Evolutionary conservation across 306 rosid species (phyloP), one percentile per base, ranked within the genome.

Genomic region (Quercus mongolica): DNA sequence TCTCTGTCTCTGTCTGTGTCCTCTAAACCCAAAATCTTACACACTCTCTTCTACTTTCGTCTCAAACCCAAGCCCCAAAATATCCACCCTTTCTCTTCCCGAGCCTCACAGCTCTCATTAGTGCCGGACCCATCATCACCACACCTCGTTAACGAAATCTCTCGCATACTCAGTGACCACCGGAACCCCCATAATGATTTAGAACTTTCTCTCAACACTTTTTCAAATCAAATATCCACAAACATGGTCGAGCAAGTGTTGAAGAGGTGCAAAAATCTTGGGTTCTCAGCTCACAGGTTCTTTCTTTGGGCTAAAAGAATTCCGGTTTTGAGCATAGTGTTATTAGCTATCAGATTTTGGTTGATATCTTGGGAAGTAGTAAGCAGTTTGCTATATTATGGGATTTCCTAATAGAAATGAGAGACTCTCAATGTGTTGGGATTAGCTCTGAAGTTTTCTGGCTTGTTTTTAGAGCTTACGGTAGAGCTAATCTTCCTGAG

Each of bases 91-190:
- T 79, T 86, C 71, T 82, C 85, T 64, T 78, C 82, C 12, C 51
- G 62, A 76, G 15, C 59, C 33, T 74, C 73, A 61, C 88, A 71
- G 58, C 21, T 62, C 38, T 55, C 83, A 10, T 10, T 49, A 2
- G 46, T 38, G 46, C 15, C 54, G 15, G 59, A 46, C 15, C 74
- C 83, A 64, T 84, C 83, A 19, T 76, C 82, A 73, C 82, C 89
- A 2, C 83, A 84, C 62, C 85, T 91, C 59, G 97, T 94, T 49
- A 94, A 85, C 79, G 95, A 92, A 33, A 79, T 94, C 56, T 91
- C 99, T 70, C 97, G 97, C 69, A 76, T 89, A 14, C 94, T 94
- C 33, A 91, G 97, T 76, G 95, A 94, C 81, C 97, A 88, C 76
- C 86, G 97, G 17, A 65, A 83, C 81, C 97, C 97, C 58, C 92